Evolutionary conservation across 2,329 filamentous ascomycete genomes (phyloP).

Genomic region (Fusarium sp.): DNA sequence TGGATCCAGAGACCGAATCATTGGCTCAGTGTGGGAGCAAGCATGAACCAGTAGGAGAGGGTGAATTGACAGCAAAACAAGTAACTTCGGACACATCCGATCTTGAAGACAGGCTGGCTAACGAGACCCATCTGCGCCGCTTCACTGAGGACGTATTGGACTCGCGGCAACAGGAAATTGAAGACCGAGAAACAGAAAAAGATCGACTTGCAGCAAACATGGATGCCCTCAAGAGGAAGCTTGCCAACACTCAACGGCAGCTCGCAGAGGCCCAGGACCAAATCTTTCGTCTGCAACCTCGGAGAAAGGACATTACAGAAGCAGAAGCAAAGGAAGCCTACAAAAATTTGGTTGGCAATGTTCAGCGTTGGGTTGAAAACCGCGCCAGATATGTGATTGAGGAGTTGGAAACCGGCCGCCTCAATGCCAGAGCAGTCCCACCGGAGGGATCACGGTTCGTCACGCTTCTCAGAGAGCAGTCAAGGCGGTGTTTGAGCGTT

Average conservation of each 20-base stretch:
- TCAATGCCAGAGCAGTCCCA: slow-evolving; percentile 45
- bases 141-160: slow-evolving; percentile 58
- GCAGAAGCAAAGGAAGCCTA: slow-evolving; percentile 55
- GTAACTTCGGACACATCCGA: slow-evolving; percentile 30
- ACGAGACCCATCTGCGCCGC: slow-evolving; percentile 54
- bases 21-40: slow-evolving; percentile 12
- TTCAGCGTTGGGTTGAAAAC: slow-evolving; percentile 58
- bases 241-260: slow-evolving; percentile 51
- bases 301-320: slow-evolving; percentile 56
- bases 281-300: slow-evolving; percentile 53
- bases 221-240: slow-evolving; percentile 52
- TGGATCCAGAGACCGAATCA: slow-evolving; percentile 38
- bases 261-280: slow-evolving; percentile 54
- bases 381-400: slow-evolving; percentile 53
- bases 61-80: slow-evolving; percentile 19
- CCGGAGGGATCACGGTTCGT: slow-evolving; percentile 52
- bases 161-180: slow-evolving; percentile 55
- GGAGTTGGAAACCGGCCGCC: slow-evolving; percentile 51
- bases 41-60: slow-evolving; percentile 17
- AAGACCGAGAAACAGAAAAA: slow-evolving; percentile 52
- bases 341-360: slow-evolving; percentile 52
- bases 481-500: slow-evolving; percentile 52
- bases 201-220: slow-evolving; percentile 49
- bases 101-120: slow-evolving; percentile 49
- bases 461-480: slow-evolving; percentile 55